These are phyloP conservation scores for Verticillium klebahnii DNA, from an alignment of 2,329 filamentous ascomycete species.

Conservation along the genomic window DNA sequence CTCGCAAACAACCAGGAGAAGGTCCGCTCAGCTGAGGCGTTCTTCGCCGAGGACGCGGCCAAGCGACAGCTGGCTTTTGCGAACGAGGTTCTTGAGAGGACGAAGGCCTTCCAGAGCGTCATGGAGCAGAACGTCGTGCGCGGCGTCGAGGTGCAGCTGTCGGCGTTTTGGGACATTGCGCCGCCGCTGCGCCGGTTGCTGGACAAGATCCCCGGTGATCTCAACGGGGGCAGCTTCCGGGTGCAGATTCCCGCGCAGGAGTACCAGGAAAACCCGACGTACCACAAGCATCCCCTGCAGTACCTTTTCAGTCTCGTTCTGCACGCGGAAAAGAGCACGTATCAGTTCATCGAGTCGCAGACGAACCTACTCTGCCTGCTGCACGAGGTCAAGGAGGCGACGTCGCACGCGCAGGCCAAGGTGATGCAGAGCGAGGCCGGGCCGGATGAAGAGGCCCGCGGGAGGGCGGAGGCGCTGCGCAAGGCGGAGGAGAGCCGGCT, in stretches of 20 bases:
- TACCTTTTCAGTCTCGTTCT: slow-evolving; percentile 83
- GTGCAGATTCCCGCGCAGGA: slow-evolving; percentile 76
- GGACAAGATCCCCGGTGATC: slow-evolving; percentile 66
- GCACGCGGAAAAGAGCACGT: slow-evolving; percentile 87
- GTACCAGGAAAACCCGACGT: slow-evolving; percentile 79
- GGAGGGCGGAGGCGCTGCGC: slow-evolving; percentile 50
- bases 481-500: slow-evolving; percentile 64
- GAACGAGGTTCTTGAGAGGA: slow-evolving; percentile 66
- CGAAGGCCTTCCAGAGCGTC: slow-evolving; percentile 70
- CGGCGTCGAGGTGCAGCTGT: slow-evolving; percentile 86
- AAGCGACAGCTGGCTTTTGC: slow-evolving; percentile 69
- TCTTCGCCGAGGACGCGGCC: slow-evolving; percentile 75
- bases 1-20: slow-evolving; percentile 74
- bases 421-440: slow-evolving; percentile 61
- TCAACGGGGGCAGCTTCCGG: slow-evolving; percentile 47
- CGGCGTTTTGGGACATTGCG: slow-evolving; percentile 96
- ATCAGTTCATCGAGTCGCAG: slow-evolving; percentile 95
- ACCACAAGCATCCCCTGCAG: slow-evolving; percentile 76
- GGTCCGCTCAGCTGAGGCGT: slow-evolving; percentile 69
- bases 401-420: slow-evolving; percentile 64
- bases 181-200: slow-evolving; percentile 74
- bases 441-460: slow-evolving; percentile 18
- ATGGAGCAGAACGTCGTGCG: slow-evolving; percentile 81
- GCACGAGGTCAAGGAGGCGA: slow-evolving; percentile 82
- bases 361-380: slow-evolving; percentile 84